These are phyloP conservation scores for Hypoxylon lienhwacheense DNA, from an alignment of 495 filamentous ascomycete species.

Conservation along the genomic window DNA sequence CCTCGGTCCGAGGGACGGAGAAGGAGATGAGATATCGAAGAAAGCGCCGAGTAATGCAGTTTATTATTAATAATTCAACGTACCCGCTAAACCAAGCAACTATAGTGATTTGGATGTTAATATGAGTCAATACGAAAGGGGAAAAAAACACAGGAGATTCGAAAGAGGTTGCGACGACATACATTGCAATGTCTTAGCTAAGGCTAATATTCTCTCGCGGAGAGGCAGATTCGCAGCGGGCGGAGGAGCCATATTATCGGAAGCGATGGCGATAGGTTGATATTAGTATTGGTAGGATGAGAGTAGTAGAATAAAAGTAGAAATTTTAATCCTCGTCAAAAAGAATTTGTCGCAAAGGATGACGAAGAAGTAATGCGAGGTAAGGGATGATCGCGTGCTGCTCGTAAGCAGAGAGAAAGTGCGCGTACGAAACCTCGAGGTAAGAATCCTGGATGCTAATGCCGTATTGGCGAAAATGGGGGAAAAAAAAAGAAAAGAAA, in stretches of 20 bases:
- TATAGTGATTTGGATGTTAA: conserved; percentile 38
- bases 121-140: conserved; percentile 23
- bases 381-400: background rate
- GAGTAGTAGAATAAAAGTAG: too few relatives aligned
- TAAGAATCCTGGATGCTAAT: conserved; percentile 26
- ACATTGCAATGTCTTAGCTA: conserved; percentile 90
- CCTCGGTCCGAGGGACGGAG: background rate
- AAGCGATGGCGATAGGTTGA: conserved; percentile 9
- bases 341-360: conserved; percentile 12
- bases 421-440: too few relatives aligned
- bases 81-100: conserved; percentile 89
- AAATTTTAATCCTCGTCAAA: background rate
- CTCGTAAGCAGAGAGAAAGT: conserved; percentile 8
- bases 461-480: conserved; percentile 25
- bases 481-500: too few relatives aligned
- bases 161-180: conserved; percentile 43
- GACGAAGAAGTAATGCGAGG: too few relatives aligned
- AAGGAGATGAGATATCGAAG: background rate
- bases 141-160: conserved; percentile 6
- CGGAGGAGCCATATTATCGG: conserved; percentile 72
- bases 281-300: too few relatives aligned
- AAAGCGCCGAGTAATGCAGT: conserved; percentile 7
- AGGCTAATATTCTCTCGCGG: conserved; percentile 67
- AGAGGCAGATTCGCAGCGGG: conserved; percentile 71
- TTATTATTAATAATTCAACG: conserved; percentile 42